These are phyloP conservation scores for Pugionium dolabratum DNA, from an alignment of 345 rosid genomes.

Conservation along the genomic window DNA sequence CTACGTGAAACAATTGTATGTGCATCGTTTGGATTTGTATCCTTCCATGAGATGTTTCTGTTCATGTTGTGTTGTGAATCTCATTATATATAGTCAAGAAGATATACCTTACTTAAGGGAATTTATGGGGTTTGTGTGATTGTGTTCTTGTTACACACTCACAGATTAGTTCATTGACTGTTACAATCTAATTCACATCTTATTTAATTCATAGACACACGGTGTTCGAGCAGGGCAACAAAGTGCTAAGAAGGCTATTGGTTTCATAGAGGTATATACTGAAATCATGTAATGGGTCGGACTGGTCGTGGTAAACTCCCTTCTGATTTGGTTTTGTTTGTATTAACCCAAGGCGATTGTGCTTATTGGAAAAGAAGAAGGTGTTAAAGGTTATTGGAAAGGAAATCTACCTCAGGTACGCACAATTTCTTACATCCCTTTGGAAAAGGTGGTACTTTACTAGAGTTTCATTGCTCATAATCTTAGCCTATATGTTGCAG, in stretches of 20 bases:
- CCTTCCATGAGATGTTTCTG: slow-evolving; percentile 10
- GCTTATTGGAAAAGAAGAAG: slow-evolving; percentile 84
- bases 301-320: neutral
- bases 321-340: slow-evolving; percentile 16
- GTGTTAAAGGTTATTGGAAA: slow-evolving; percentile 96
- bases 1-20: slow-evolving; percentile 8
- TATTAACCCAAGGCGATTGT: slow-evolving; percentile 60
- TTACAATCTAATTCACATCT: slow-evolving; percentile 8
- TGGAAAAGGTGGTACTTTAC: too few relatives aligned
- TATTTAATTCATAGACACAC: slow-evolving; percentile 59
- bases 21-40: slow-evolving; percentile 11
- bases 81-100: slow-evolving; percentile 1
- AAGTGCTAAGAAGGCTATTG: slow-evolving; percentile 78
- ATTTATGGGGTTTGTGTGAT: neutral
- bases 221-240: slow-evolving; percentile 81
- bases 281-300: neutral
- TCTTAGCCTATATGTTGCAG: slow-evolving; percentile 47
- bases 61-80: neutral
- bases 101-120: neutral
- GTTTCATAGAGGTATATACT: slow-evolving; percentile 72
- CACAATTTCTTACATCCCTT: slow-evolving; percentile 4
- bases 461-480: slow-evolving; percentile 11
- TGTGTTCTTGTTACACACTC: slow-evolving; percentile 20
- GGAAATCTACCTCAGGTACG: slow-evolving; percentile 96
- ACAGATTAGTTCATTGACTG: neutral